phyloP scores from a whole-genome alignment of 1,284 basidiomycete species.

The Cerioporus squamosus region DNA sequence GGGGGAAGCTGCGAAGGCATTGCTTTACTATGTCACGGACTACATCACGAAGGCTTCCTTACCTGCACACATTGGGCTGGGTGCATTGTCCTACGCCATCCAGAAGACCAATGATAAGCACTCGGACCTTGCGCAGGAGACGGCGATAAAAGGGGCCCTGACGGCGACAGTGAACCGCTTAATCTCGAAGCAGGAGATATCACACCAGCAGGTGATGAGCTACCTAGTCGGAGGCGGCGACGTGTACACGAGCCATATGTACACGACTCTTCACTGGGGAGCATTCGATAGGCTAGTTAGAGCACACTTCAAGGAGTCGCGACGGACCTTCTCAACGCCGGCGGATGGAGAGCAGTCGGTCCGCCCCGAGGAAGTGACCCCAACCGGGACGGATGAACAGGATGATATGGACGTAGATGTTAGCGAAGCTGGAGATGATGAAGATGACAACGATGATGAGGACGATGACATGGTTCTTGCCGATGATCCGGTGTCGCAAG shows the following conservation, averaged over 20 bases:
- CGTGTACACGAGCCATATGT: background rate
- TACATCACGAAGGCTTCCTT: constrained; percentile 34
- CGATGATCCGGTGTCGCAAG: no score
- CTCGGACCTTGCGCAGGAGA: no score
- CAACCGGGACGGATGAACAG: no score
- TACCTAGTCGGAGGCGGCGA: background rate
- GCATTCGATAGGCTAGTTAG: background rate
- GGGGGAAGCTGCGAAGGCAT: constrained; percentile 32
- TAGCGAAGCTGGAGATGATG: no score
- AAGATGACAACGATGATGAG: no score
- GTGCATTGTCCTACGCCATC: background rate
- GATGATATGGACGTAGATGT: no score
- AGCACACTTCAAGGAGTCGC: background rate
- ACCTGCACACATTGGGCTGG: constrained; percentile 6
- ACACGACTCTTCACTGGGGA: background rate
- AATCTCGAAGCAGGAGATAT: background rate
- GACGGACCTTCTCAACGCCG: no score
- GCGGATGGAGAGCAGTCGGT: no score
- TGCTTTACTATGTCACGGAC: constrained; percentile 36
- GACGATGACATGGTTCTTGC: no score
- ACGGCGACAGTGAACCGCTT: background rate
- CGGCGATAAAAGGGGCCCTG: no score
- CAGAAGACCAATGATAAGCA: background rate
- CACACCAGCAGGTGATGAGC: background rate
- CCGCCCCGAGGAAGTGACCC: no score